Base-by-base conservation (phyloP, 2,329 filamentous ascomycete species). In the Dichotomopilus funicola region DNA sequence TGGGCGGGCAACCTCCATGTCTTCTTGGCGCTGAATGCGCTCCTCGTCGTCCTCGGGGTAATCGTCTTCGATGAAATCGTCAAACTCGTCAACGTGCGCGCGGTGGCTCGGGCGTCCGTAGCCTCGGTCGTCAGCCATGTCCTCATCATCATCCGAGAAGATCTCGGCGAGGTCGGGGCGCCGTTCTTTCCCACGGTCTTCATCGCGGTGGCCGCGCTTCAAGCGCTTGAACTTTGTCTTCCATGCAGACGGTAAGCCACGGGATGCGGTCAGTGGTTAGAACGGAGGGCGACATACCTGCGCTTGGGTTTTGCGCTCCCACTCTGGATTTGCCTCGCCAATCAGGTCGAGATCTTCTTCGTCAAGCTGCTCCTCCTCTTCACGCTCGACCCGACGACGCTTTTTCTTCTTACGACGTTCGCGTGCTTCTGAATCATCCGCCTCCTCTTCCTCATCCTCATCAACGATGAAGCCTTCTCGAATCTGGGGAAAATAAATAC, bases 311-410 rank as follows among this genome's bases (percentile, higher is more conserved):
- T 85, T 84, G 19, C 83, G 81, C 65, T 87, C 81, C 68, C 82
- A 82, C 60, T 85, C 87, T 1, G 86, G 85, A 61, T 86, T 83
- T 61, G 86, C 85, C 68, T 95, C 88, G 51, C 91, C 91, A 64
- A 99, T 96, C 54, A 99, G 78, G 68, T 97, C 94, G 56, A 99
- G 73, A 77, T 99, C 94, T 70, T 99, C 94, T 63, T 96, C 92
- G 64, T 97, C 94, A 7, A 99, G 82, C 58, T 89, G 88, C 59
- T 92, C 91, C 67, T 95, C 90, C 60, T 89, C 85, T 66, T 89
- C 88, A 54, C 88, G 86, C 68, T 95, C 88, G 49, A 80, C 75
- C 56, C 83, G 76, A 66, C 89, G 85, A 63, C 89, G 86, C 75
- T 94, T 95, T 71, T 83, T 83, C 67, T 85, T 83, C 70, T 87